Evolutionary conservation across 176 grass and related monocot species (phyloP), one percentile per base, ranked within the genome.

Genomic region (Saccharum spontaneum): DNA sequence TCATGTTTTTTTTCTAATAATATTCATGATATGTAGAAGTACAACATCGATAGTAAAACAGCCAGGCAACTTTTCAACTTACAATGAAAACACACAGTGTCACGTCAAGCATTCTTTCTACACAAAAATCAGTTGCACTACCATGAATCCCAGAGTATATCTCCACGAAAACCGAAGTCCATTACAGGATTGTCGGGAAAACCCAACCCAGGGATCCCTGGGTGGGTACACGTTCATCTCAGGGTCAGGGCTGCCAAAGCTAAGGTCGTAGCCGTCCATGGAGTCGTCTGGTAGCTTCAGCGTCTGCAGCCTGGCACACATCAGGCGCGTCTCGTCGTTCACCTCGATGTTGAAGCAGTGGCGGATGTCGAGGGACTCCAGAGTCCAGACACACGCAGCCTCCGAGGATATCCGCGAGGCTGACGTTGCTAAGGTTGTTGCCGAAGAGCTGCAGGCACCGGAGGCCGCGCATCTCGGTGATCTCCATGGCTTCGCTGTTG

Each of bases 281-380:
- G 66, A 45, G 52, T 73, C 80, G 20, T 1, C 2, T 1, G 49
- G 68, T 1, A 82, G 67, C 34, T 48, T 60, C 68, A 82, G 24
- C 16, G 36, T 62, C 10, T 44, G 0, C 8, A 83, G 72, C 54
- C 37, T 17, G 7, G 38, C 24, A 28, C 69, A 37, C 69, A 12
- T 61, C 0, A 23, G 8, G 7, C 80, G 50, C 15, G 60, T 72
- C 14, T 17, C 54, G 1, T 60, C 11, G 5, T 61, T 41, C 69
- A 83, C 45, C 12, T 22, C 1, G 10, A 83, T 57, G 12, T 75
- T 83, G 81, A 83, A 49, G 1, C 81, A 83, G 5, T 74, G 54
- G 70, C 70, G 81, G 81, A 83, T 49, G 70, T 83, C 81, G 57
- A 83, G 81, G 3, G 70, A 83, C 26, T 84, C 40, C 3, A 84